phyloP scores from a whole-genome alignment of 2,329 filamentous ascomycete genomes.

The Zymoseptoria pseudotritici region DNA sequence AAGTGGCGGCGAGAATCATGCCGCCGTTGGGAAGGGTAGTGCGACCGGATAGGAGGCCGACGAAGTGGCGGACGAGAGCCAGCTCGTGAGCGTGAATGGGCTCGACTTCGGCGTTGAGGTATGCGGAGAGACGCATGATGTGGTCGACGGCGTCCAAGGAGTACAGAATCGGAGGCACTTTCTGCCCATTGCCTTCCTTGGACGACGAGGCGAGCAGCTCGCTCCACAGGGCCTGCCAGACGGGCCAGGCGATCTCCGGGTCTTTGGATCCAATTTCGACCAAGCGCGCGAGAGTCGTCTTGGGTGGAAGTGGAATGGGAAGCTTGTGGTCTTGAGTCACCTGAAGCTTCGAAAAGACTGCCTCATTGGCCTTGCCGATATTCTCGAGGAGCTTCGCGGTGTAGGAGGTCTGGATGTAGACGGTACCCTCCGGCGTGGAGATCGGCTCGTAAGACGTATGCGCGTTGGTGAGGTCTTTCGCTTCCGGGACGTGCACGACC shows the following conservation, averaged over 20 bases:
- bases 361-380: slow-evolving; percentile 64
- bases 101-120: slow-evolving; percentile 63
- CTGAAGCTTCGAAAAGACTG: slow-evolving; percentile 50
- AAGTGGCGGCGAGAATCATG: slow-evolving; percentile 66
- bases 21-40: slow-evolving; percentile 61
- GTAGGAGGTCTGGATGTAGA: slow-evolving; percentile 74
- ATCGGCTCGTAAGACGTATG: slow-evolving; percentile 73
- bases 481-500: slow-evolving; percentile 86
- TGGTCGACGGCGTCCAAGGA: slow-evolving; percentile 72
- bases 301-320: slow-evolving; percentile 50
- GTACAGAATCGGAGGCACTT: slow-evolving; percentile 61
- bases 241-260: slow-evolving; percentile 67
- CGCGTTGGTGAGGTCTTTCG: slow-evolving; percentile 71
- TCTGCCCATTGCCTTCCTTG: slow-evolving; percentile 34
- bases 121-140: slow-evolving; percentile 71
- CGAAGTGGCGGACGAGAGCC: slow-evolving; percentile 64
- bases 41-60: slow-evolving; percentile 60
- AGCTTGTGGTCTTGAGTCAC: slow-evolving; percentile 51
- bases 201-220: slow-evolving; percentile 56
- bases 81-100: slow-evolving; percentile 83
- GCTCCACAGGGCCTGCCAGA: slow-evolving; percentile 72
- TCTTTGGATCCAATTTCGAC: slow-evolving; percentile 63
- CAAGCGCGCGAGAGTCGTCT: slow-evolving; percentile 59
- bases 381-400: slow-evolving; percentile 65
- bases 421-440: slow-evolving; percentile 40